phyloP scores from a whole-genome alignment of 2,329 filamentous ascomycete species.

The Triangularia setosa region DNA sequence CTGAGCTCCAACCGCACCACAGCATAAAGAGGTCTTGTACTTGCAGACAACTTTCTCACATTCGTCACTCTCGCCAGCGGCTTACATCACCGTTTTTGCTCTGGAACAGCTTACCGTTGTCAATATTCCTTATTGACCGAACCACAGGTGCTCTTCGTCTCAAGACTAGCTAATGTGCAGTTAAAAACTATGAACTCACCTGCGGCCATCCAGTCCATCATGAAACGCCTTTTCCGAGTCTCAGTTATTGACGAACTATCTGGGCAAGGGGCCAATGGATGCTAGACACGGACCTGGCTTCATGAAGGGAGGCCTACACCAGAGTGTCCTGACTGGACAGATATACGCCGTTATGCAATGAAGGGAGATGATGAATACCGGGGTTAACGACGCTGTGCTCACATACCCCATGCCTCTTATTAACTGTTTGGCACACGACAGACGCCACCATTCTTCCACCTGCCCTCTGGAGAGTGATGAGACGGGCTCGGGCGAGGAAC shows the following conservation, averaged over 20 bases:
- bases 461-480: slow-evolving; percentile 4
- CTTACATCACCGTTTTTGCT: neutral
- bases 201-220: neutral
- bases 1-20: neutral
- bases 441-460: slow-evolving; percentile 6
- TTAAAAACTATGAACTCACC: neutral
- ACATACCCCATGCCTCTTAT: neutral
- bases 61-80: neutral
- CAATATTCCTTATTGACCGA: neutral
- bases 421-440: neutral
- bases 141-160: neutral
- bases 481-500: neutral
- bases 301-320: neutral
- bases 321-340: neutral
- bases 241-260: neutral
- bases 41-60: neutral
- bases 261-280: neutral
- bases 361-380: neutral
- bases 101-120: neutral
- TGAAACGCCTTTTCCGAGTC: slow-evolving; percentile 1
- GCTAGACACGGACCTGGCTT: neutral
- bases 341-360: neutral
- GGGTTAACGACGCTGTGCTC: neutral
- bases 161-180: neutral
- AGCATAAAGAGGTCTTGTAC: neutral